phyloP scores from a whole-genome alignment of 1,139 yeast genomes.

The Saccharomyces hybrid region DNA sequence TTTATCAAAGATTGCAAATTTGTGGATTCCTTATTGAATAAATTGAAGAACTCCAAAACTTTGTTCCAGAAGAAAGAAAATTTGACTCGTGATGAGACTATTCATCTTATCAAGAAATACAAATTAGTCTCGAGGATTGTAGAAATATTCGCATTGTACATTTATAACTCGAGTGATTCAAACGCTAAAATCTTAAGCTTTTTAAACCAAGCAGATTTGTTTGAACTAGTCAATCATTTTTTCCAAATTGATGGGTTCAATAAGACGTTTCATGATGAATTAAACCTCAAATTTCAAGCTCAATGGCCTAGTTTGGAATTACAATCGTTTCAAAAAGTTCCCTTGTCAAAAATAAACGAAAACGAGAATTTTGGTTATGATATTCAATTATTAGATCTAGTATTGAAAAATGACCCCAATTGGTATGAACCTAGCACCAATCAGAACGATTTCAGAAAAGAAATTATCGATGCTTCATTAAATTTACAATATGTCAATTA shows the following conservation, averaged over 20 bases:
- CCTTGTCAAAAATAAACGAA: conserved; percentile 40
- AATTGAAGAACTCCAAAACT: conserved; percentile 26
- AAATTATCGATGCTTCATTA: conserved; percentile 52
- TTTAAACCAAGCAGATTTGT: conserved; percentile 36
- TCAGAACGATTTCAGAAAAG: conserved; percentile 38
- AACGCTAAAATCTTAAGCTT: conserved; percentile 40
- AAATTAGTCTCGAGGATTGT: conserved; percentile 59
- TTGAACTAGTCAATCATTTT: conserved; percentile 33
- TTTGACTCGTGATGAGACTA: conserved; percentile 24
- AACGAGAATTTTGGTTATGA: conserved; percentile 50
- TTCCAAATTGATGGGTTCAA: conserved; percentile 38
- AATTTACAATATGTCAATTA: conserved; percentile 59
- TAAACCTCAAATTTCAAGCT: conserved; percentile 40
- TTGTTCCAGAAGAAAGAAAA: conserved; percentile 13
- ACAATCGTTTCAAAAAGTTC: conserved; percentile 43
- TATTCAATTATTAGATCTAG: conserved; percentile 52
- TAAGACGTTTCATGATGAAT: conserved; percentile 40
- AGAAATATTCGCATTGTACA: conserved; percentile 65
- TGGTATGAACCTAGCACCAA: conserved; percentile 40
- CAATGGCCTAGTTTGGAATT: conserved; percentile 41
- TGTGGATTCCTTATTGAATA: conserved; percentile 43
- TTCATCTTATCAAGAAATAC: conserved; percentile 45
- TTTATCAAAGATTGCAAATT: conserved; percentile 45
- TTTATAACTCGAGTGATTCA: conserved; percentile 51
- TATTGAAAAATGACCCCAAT: conserved; percentile 40